Base-by-base conservation (phyloP, 306 rosid species). In the Clitoria ternatea region DNA sequence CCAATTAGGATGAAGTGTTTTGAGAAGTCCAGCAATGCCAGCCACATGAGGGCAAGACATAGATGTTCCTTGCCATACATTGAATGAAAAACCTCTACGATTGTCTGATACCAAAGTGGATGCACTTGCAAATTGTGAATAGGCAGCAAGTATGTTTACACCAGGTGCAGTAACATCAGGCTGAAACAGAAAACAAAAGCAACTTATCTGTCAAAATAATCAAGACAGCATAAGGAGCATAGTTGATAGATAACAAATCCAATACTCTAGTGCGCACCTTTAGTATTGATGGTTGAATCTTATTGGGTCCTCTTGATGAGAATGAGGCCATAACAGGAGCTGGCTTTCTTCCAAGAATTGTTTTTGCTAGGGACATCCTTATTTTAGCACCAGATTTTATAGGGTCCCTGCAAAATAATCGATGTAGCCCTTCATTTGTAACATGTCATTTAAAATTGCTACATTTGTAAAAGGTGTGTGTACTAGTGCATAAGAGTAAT, bases 231-330 rank as follows among this genome's bases (percentile, higher is more conserved):
- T n/a, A n/a, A n/a, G n/a, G n/a, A n/a, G n/a, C n/a, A n/a, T n/a
- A n/a, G n/a, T n/a, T n/a, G n/a, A 47, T 2, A 5, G 1, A 3
- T 19, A 9, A 50, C n/a, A 54, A 37, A 13, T 6, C 5, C 3
- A 26, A 56, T 14, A 8, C 4, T 4, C 0, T 54, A 29, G 12
- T 27, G 37, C 14, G 27, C 20, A 84, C 95, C 91, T 88, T 88
- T 45, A 86, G 84, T 62, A 88, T 75, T 13, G 75, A 13, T 30
- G 74, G 76, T 24, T 69, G 85, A 50, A 84, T n/a, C 1, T 1
- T 5, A 44, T 50, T 82, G 50, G 95, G 95, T 27, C 95, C 91
- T 49, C 87, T 13, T 1, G 77, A 72, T 44, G 77, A 72, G 24
- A 59, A 72, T 29, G 77, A 72, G 22, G 77, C 77, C 77, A 72